Base-by-base conservation (phyloP, 2,329 filamentous ascomycete genomes). In the Biscogniauxia mediterranea region DNA sequence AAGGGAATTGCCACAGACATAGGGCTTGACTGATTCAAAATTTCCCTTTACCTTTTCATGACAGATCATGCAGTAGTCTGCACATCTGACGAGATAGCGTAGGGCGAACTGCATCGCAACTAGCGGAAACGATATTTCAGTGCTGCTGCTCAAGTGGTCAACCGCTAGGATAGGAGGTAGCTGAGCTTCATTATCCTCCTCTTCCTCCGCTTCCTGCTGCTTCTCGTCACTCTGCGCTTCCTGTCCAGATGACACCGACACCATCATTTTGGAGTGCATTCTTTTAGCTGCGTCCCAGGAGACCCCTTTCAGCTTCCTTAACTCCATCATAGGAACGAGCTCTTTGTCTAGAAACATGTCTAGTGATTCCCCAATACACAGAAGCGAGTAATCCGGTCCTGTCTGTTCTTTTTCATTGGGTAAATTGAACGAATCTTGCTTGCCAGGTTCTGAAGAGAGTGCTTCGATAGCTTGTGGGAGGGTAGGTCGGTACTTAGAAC, bases 51-150 rank as follows among this genome's bases (percentile, higher is more conserved):
- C 82, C 66, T 83, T 88, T 66, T 84, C 84, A 74, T 96, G 91
- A 70, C 93, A 97, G 23, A 93, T 87, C 58, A 96, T 83, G 74
- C 93, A 97, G 74, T 94, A 96, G 58, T 95, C 88, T 0, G 91
- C 92, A 73, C 92, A 97, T 61, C 86, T 88, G 7, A 90, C 84
- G 62, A 97, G 86, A 69, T 93, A 90, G 1, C 89, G 87, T 25
- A 96, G 79, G 0, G 87, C 82, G 67, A 93, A 95, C 66, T 96
- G 90, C 82, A 92, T 91, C 1, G 83, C 81, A 26, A 85, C 66
- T 26, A 89, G 74, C 1, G 84, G 82, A 42, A 87, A 75, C 53
- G 84, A 87, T 38, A 78, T 67, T 17, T 77, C 68, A 0, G 69
- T 69, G 26, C 76, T 69, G 15, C 62, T 66, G 8, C 64, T 56